Evolutionary conservation across 768 basidiomycete genomes (phyloP).

Genomic region (Trichaptum fuscoviolaceum): DNA sequence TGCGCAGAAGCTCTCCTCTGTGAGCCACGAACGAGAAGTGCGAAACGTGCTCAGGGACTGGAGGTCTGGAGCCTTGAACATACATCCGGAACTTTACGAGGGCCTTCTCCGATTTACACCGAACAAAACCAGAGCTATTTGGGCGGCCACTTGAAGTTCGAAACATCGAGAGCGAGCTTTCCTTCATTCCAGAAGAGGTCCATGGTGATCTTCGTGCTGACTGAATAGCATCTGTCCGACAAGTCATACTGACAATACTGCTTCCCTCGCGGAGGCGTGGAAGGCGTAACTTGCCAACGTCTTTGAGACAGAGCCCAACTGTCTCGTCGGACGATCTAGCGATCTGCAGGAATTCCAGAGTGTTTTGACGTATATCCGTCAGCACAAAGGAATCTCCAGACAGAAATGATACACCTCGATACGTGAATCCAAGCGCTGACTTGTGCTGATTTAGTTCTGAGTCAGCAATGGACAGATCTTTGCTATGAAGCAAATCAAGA

Average conservation of each 20-base stretch:
- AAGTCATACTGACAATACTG: neutral
- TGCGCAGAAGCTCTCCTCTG: neutral
- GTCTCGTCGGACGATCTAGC: neutral
- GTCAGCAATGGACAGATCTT: neutral
- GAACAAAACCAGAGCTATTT: neutral
- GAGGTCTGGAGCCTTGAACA: neutral
- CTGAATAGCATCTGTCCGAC: neutral
- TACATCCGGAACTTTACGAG: neutral
- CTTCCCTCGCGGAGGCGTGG: neutral
- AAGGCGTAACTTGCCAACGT: neutral
- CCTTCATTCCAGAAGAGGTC: neutral
- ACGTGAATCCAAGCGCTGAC: neutral
- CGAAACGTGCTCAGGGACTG: neutral
- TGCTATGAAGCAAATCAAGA: neutral
- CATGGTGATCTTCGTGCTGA: neutral
- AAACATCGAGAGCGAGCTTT: neutral
- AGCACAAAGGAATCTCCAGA: neutral
- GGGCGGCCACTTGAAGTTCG: neutral
- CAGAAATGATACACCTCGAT: neutral
- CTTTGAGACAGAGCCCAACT: neutral
- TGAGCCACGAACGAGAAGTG: neutral
- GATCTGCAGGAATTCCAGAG: neutral
- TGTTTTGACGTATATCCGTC: neutral
- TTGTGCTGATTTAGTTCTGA: neutral
- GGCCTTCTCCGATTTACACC: neutral